Conservation (phyloP, 2,329 filamentous ascomycete genomes). For the Aspergillus melleus region DNA sequence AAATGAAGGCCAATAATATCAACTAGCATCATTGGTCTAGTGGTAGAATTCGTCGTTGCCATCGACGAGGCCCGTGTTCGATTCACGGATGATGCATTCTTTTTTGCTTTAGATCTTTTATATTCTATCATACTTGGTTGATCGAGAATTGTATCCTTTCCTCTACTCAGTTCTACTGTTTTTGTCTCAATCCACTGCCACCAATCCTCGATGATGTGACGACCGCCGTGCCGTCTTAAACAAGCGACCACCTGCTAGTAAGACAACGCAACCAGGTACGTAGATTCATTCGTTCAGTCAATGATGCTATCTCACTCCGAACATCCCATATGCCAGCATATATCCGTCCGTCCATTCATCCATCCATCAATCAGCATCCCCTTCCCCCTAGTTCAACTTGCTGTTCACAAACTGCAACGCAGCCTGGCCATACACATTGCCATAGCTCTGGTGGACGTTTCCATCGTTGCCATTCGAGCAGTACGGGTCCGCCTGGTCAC, state of each 20-base stretch:
- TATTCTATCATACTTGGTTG: no score
- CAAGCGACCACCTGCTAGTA: no score
- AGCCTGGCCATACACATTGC: slow-evolving; percentile 57
- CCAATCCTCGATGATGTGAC: no score
- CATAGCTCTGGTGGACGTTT: slow-evolving; percentile 61
- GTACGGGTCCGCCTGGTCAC: slow-evolving; percentile 62
- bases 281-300: no score
- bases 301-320: no score
- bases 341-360: background rate
- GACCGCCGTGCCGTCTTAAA: no score
- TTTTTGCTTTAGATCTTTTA: slow-evolving; percentile 1
- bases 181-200: no score
- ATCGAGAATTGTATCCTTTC: no score
- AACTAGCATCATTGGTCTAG: slow-evolving; percentile 41
- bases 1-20: no score
- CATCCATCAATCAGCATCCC: background rate
- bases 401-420: slow-evolving; percentile 60
- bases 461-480: slow-evolving; percentile 64
- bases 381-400: slow-evolving; percentile 11
- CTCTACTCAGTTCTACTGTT: no score
- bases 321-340: no score
- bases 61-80: slow-evolving; percentile 47
- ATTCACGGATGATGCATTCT: slow-evolving; percentile 45
- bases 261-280: no score
- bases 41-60: slow-evolving; percentile 46